Base-by-base conservation (phyloP, 2,329 filamentous ascomycete genomes). In the Orbilia blumenaviensis region DNA sequence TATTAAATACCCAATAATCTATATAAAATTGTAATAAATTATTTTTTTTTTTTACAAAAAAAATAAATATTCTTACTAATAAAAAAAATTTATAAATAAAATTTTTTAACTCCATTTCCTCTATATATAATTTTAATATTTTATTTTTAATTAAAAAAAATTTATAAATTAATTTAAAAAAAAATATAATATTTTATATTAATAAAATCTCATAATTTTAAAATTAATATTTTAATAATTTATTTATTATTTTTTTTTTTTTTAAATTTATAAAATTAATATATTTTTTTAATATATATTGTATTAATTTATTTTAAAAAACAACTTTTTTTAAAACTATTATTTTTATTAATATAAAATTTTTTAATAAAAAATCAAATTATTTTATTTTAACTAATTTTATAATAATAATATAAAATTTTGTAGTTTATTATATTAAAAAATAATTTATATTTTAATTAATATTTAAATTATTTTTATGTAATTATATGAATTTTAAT, bases 1-100 rank as follows among this genome's bases (percentile, higher is more conserved):
- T 66, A 66, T 12, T 29, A 66, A 56, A 66, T 56, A 25, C 32
- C 42, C 32, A 66, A 34, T 34, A 34, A 34, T 34, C 12, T 34
- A 34, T 12, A 34, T 12, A 34, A 34, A 34, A 34, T 34, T 34
- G 5, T 34, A 66, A 38, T 66, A 36, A 3, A 16, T 21, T 56
- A 48, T 4, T 54, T 66, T 66, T 27, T 66, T 25, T 44, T 54
- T 42, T 46, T 66, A 64, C 27, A 72, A 64, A 64, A 27, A 18
- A 29, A 34, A 41, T n/a, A 29, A 27, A 27, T 32, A 3, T 63
- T 23, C 18, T 34, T 41, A 29, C 29, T 44, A 7, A 44, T 44
- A 21, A 21, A 8, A 44, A 44, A n/a, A 44, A 44, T 44, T 5
- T 5, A 8, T 44, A 5, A 44, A 44, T n/a, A 44, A n/a, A n/a